These are phyloP conservation scores for Plantago elongata DNA, from an alignment of 257 asterid genomes.

Conservation along the genomic window DNA sequence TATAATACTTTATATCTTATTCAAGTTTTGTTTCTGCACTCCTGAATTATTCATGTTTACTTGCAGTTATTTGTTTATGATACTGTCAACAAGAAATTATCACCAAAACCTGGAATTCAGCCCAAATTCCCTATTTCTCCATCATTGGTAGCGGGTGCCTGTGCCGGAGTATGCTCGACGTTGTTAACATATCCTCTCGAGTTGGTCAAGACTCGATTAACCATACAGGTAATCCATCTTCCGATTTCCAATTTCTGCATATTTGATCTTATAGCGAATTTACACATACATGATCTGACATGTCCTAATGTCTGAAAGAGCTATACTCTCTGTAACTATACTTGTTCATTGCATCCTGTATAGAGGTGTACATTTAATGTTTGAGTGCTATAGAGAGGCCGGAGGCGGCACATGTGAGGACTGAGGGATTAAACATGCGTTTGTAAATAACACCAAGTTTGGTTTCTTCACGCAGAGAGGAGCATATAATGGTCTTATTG, in stretches of 20 bases:
- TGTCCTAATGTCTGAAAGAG: no score
- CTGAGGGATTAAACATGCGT: no score
- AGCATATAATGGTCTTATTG: slow-evolving; percentile 65
- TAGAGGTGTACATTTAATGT: no score
- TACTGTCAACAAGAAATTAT: slow-evolving; percentile 76
- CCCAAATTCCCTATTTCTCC: slow-evolving; percentile 71
- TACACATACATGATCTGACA: no score
- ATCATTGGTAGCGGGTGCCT: slow-evolving; percentile 86
- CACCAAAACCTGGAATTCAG: slow-evolving; percentile 59
- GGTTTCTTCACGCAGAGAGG: slow-evolving; percentile 45
- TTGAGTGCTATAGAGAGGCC: no score
- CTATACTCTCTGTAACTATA: no score
- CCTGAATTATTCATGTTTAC: slow-evolving; percentile 5
- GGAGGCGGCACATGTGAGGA: no score
- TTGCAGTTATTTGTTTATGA: slow-evolving; percentile 81
- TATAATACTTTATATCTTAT: no score
- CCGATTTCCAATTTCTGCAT: not conserved
- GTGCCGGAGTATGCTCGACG: slow-evolving; percentile 96
- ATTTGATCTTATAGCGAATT: not conserved
- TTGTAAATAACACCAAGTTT: no score
- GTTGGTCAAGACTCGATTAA: slow-evolving; percentile 84
- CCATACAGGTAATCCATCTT: slow-evolving; percentile 65
- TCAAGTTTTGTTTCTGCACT: not conserved
- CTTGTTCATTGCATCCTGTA: no score
- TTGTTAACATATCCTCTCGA: slow-evolving; percentile 90